Evolutionary conservation across 352 stramenopile species (phyloP).

Genomic region (Plasmopara muralis): DNA sequence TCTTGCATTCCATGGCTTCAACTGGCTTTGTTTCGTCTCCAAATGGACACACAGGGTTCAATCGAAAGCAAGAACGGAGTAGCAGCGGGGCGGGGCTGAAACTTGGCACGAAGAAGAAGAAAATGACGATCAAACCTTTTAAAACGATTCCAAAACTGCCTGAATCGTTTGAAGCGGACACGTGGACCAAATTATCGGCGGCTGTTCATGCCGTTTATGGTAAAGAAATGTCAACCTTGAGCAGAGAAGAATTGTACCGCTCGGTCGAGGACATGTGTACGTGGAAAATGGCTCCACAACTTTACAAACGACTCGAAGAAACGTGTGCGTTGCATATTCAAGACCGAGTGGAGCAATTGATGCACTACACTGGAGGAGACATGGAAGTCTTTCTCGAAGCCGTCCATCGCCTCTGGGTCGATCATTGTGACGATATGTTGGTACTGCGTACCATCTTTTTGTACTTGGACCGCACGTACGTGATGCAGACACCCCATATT

Average conservation of each 20-base stretch:
- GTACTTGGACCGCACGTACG: conserved; percentile 88
- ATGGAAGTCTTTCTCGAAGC: conserved; percentile 65
- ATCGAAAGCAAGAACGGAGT: conserved; percentile 28
- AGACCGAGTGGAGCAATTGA: conserved; percentile 46
- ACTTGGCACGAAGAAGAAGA: conserved; percentile 50
- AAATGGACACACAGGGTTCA: conserved; percentile 24
- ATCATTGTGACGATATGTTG: conserved; percentile 90
- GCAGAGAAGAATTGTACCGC: conserved; percentile 79
- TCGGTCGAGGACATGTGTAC: conserved; percentile 88
- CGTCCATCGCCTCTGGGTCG: conserved; percentile 80
- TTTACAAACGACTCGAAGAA: conserved; percentile 62
- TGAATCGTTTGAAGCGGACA: conserved; percentile 66
- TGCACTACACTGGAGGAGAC: conserved; percentile 54
- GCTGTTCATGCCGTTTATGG: conserved; percentile 58
- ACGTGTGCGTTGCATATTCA: conserved; percentile 66
- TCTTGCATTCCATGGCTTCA: conserved; percentile 21
- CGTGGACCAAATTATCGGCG: conserved; percentile 64
- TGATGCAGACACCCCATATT: conserved; percentile 80
- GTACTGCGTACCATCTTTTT: conserved; percentile 92
- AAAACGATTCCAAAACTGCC: conserved; percentile 72
- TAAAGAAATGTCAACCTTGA: conserved; percentile 61
- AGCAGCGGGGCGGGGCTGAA: conserved; percentile 15
- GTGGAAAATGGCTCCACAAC: conserved; percentile 85
- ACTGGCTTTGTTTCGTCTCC: conserved; percentile 18
- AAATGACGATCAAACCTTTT: conserved; percentile 84